Base-by-base conservation (phyloP, 371 early-diverging fungal genomes). In the Mucor indicus region DNA sequence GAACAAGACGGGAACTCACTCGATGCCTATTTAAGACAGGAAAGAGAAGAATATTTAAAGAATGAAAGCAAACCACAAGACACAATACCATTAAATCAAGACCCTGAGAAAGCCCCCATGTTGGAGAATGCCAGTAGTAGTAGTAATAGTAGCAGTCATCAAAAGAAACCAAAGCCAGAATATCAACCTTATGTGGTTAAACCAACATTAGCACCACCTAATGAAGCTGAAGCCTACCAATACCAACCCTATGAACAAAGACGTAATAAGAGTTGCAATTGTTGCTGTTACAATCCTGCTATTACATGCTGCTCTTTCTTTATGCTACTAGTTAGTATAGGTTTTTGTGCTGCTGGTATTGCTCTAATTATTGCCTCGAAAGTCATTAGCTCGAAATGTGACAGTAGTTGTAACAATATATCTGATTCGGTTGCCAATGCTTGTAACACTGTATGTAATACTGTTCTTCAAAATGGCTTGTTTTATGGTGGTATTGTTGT, bases 401-500 rank as follows among this genome's bases (percentile, higher is more conserved):
- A 42, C 13, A 44, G 22, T 47, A 29, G 51, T 22, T 62, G 63
- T 38, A 21, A 17, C 2, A 24, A 30, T n/a, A 15, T 49, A 9
- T 17, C 37, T 11, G 39, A 50, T 4, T 15, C 25, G 27, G 50
- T 30, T 19, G 45, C 47, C 17, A 33, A 29, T 27, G 44, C 55
- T 11, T 62, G 62, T 41, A 43, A 23, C 10, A 52, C 55, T 9
- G 3, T 60, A 8, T 67, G 67, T 48, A 56, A 39, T 38, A 53
- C 41, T 17, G 60, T 67, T 6, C 38, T 62, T 16, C 60, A 67
- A 42, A 55, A 67, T 44, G 67, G 42, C n/a, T 15, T 68, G 44
- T 48, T 68, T 5, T 68, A 68, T 35, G 62, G 69, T 48, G 69
- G 69, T 32, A 50, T 53, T 30, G 69, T 38, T 21, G 65, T 68